Conservation (phyloP, 2,329 filamentous ascomycete genomes). For the Cladophialophora carrionii region DNA sequence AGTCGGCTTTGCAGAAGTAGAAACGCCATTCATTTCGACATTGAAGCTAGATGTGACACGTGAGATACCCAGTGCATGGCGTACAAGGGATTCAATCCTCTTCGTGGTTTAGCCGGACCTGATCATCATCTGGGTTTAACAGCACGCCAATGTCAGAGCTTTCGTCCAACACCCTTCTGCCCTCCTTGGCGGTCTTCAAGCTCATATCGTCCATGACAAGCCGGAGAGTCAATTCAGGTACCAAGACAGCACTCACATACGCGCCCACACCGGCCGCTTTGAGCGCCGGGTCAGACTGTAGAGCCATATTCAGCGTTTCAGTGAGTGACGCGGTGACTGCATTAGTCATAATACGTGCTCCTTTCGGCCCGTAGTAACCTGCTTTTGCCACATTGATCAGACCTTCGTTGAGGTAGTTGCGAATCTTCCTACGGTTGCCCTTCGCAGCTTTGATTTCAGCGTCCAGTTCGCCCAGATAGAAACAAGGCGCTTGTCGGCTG, state of each 20-base stretch:
- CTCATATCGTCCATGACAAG: slow-evolving; percentile 64
- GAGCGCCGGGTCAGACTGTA: slow-evolving; percentile 67
- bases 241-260: slow-evolving; percentile 74
- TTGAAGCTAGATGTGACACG: neutral
- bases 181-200: slow-evolving; percentile 45
- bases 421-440: slow-evolving; percentile 44
- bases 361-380: slow-evolving; percentile 82
- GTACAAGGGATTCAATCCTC: slow-evolving; percentile 35
- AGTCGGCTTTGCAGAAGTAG: neutral
- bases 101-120: slow-evolving; percentile 50
- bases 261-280: slow-evolving; percentile 67
- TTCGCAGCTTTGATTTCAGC: slow-evolving; percentile 28
- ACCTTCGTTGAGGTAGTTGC: slow-evolving; percentile 51
- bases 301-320: slow-evolving; percentile 64
- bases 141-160: slow-evolving; percentile 70
- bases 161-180: slow-evolving; percentile 62
- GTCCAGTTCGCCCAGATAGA: slow-evolving; percentile 64
- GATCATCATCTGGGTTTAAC: slow-evolving; percentile 67
- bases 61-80: neutral
- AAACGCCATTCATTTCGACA: neutral
- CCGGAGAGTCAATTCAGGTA: slow-evolving; percentile 67
- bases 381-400: slow-evolving; percentile 63
- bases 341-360: slow-evolving; percentile 68
- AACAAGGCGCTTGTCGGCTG: slow-evolving; percentile 57
- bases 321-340: slow-evolving; percentile 30